Evolutionary conservation across 148 eudicot genomes (phyloP).

Genomic region (Pouteria glomerata): DNA sequence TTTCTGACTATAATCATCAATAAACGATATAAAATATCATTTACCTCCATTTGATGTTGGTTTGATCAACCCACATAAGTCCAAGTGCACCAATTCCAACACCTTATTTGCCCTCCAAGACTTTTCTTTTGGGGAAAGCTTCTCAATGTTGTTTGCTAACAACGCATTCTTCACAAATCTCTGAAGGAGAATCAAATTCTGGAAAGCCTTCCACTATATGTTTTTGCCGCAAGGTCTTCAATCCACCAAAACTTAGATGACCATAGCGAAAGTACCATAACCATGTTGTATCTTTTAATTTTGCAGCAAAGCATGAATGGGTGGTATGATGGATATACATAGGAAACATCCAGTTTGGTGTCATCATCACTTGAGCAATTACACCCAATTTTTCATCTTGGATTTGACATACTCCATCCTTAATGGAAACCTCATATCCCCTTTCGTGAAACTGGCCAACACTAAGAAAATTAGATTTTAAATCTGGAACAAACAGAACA

Average conservation of each 20-base stretch:
- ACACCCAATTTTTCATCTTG: neutral
- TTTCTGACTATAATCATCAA: too few relatives aligned
- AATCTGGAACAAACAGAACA: too few relatives aligned
- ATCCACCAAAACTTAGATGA: too few relatives aligned
- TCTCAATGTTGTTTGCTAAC: too few relatives aligned
- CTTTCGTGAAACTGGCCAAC: too few relatives aligned
- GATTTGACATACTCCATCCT: neutral
- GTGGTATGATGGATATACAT: neutral
- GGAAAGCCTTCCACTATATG: neutral
- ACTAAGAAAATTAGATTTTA: too few relatives aligned
- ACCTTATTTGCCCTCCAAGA: too few relatives aligned
- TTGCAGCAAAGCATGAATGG: neutral
- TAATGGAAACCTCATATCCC: too few relatives aligned
- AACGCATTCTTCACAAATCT: too few relatives aligned
- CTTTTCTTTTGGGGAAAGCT: too few relatives aligned
- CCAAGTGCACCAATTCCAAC: too few relatives aligned
- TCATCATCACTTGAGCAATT: neutral
- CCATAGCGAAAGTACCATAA: too few relatives aligned
- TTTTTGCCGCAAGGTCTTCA: neutral
- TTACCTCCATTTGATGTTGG: neutral
- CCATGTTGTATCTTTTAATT: neutral
- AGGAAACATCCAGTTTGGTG: neutral
- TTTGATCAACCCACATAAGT: neutral
- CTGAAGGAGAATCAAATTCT: neutral
- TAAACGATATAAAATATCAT: neutral